phyloP scores from a whole-genome alignment of 331 rosid species.

The Rosa hybrid region DNA sequence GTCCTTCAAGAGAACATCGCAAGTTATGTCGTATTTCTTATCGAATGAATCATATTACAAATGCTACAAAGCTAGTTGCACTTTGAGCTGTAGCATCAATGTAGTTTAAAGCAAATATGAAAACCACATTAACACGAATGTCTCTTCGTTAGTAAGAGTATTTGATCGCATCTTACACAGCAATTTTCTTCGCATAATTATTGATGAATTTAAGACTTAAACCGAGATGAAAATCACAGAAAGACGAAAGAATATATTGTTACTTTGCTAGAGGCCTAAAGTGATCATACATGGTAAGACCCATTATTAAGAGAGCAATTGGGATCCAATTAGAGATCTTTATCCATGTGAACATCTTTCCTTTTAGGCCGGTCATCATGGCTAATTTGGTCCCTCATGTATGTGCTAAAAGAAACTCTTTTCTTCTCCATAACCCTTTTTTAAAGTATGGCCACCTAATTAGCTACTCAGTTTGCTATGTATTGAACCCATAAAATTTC shows the following conservation, averaged over 20 bases:
- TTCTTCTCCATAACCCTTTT: not conserved
- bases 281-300: not conserved
- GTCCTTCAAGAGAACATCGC: not conserved
- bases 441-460: constrained; percentile 1
- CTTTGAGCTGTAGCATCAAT: not conserved
- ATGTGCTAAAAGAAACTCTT: constrained; percentile 4
- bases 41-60: not conserved
- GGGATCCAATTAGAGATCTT: constrained; percentile 12
- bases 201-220: too few species aligned
- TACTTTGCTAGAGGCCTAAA: not conserved
- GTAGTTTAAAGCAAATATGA: not conserved
- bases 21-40: not conserved
- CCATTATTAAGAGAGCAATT: constrained; percentile 5
- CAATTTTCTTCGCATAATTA: too few species aligned
- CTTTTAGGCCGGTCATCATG: constrained; percentile 19
- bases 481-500: not conserved
- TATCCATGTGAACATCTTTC: constrained; percentile 21
- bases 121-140: not conserved
- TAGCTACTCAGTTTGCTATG: not conserved
- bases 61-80: too few species aligned
- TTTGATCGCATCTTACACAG: too few species aligned
- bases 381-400: constrained; percentile 23
- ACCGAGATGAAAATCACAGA: not conserved
- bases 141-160: not conserved
- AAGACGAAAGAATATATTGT: not conserved